Evolutionary conservation across 345 rosid genomes (phyloP).

Genomic region (Cardamine chenopodiifolia): DNA sequence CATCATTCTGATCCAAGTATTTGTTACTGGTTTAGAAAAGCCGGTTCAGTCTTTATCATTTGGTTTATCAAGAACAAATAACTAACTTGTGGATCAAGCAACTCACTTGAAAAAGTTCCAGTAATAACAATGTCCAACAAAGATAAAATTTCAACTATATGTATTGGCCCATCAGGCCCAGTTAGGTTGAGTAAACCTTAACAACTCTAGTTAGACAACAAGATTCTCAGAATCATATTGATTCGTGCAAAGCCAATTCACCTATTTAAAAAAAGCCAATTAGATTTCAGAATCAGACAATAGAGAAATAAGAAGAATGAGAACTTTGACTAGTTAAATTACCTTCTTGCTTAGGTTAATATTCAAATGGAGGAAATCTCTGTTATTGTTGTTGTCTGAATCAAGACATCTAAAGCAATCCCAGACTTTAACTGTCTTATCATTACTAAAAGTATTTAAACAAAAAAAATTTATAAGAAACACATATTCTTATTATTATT

Average conservation of each 20-base stretch:
- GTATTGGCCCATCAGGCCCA: neutral
- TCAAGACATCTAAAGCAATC: constrained; percentile 57
- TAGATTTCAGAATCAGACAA: neutral
- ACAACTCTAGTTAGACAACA: constrained; percentile 74
- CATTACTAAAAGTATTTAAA: no score
- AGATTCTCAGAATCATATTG: constrained; percentile 79
- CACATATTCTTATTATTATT: no score
- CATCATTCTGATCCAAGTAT: neutral
- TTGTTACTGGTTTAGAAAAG: neutral
- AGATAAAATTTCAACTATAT: neutral
- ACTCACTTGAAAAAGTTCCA: neutral
- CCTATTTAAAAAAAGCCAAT: constrained; percentile 50
- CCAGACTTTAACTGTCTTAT: constrained; percentile 82
- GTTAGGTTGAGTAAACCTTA: constrained; percentile 67
- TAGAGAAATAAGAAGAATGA: neutral
- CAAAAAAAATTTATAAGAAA: no score
- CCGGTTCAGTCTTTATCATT: neutral
- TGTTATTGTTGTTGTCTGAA: constrained; percentile 41
- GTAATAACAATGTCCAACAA: neutral
- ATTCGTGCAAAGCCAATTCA: constrained; percentile 93
- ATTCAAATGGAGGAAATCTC: constrained; percentile 53
- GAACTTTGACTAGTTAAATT: neutral
- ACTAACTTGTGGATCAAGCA: constrained; percentile 18
- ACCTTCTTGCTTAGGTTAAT: constrained; percentile 73
- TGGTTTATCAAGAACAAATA: neutral